Percentiles rank a stretch among this genome's conserved stretches.
phyloP scores from a whole-genome alignment of 305 asterid species.

The Solanum aculeatissimum region DNA sequence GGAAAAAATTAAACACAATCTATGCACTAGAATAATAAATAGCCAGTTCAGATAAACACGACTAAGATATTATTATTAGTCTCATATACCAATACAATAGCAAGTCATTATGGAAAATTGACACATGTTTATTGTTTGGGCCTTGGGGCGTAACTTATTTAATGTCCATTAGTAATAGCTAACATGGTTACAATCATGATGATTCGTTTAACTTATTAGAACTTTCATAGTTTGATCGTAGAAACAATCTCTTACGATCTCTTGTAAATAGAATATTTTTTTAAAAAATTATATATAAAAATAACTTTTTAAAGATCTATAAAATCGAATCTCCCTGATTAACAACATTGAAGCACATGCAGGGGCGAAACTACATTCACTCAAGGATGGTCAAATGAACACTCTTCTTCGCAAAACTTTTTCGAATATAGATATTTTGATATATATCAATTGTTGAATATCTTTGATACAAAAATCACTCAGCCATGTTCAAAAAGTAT shows the following conservation, averaged over 20 bases:
- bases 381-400: too few species aligned
- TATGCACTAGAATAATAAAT: background rate
- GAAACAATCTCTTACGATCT: background rate
- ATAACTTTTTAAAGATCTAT: too few species aligned
- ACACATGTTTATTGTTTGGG: background rate
- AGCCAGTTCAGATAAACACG: background rate
- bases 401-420: too few species aligned
- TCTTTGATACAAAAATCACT: too few species aligned
- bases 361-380: too few species aligned
- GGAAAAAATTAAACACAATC: background rate
- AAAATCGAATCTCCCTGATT: background rate
- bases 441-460: too few species aligned
- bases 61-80: background rate
- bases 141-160: background rate
- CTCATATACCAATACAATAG: background rate
- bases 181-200: background rate
- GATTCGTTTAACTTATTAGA: background rate
- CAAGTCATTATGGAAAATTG: background rate
- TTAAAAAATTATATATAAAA: too few species aligned
- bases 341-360: background rate
- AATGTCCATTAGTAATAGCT: background rate
- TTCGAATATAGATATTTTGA: too few species aligned
- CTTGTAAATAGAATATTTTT: background rate
- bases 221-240: background rate
- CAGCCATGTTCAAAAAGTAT: too few species aligned